Base-by-base conservation (phyloP, 1,284 basidiomycete genomes). In the Phylloporus sp. region DNA sequence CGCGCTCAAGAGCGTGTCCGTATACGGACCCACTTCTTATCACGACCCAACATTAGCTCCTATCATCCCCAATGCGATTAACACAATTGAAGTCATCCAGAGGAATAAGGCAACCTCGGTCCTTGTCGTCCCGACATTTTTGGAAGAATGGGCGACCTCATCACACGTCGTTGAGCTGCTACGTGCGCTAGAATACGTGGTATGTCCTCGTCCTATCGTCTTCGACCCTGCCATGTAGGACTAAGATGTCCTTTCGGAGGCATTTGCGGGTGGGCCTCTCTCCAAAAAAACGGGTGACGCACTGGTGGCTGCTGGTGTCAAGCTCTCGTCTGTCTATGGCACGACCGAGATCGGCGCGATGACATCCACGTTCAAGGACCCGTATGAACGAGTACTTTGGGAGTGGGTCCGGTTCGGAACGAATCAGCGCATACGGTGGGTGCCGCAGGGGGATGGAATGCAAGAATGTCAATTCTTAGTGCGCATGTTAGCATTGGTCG, bases 381-480 rank as follows among this genome's bases (percentile, higher is more conserved):
- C 65, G 6, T 32, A 50, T 1, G 69, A 70, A 20, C 46, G 34
- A 17, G 46, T 50, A 2, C 59, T 68, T 17, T 76, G 75, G 76
- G 64, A 67, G 10, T 77, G 68, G 70, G 32, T 70, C 4, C 67
- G 68, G 13, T 72, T 72, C 46, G 66, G 69, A 13, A 56, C 64
- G 4, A 68, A 66, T 17, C 54, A 64, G 26, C 55, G 55, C 18
- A 49, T 74, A n/a, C 60, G 72, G 11, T 72, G 75, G 74, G 60
- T 61, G 1, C 50, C 67, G 2, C 66, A 68, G 13, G 70, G 52
- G 0, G 70, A 74, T 18, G 69, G 61, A 6, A 68, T 65, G 1
- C 69, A 62, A 24, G 75, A 73, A 34, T 65, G 62, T 29, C 72
- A 73, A 40, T 44, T 74, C 5, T 54, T 75, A 63, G 74, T 77